Evolutionary conservation across 768 basidiomycete species (phyloP).

Genomic region (Auricularia sp.): DNA sequence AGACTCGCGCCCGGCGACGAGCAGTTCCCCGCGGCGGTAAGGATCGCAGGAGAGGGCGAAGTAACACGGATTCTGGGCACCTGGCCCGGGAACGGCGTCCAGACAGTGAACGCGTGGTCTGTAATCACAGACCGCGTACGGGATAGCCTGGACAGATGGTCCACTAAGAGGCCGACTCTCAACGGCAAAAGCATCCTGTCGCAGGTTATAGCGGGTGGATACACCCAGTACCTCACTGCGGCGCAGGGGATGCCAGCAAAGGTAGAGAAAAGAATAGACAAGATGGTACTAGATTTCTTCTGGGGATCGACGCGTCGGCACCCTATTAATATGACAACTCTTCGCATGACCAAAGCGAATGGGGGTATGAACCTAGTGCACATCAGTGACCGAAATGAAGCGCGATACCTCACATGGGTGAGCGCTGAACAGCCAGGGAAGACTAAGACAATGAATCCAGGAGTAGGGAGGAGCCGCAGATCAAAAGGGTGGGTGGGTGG

Average conservation of each 20-base stretch:
- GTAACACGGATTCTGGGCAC: slow-evolving; percentile 24
- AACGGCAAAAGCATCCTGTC: slow-evolving; percentile 19
- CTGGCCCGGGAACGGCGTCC: slow-evolving; percentile 20
- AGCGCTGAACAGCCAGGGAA: too few relatives aligned
- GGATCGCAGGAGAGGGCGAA: slow-evolving; percentile 22
- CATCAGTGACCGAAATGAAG: neutral
- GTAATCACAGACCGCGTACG: slow-evolving; percentile 20
- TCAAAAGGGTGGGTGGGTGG: too few relatives aligned
- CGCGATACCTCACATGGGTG: neutral
- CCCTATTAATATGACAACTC: neutral
- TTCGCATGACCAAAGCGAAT: neutral
- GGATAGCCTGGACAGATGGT: slow-evolving; percentile 16
- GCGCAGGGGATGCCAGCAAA: slow-evolving; percentile 29
- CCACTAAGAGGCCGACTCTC: slow-evolving; percentile 19
- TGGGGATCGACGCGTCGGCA: slow-evolving; percentile 12
- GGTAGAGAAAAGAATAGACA: slow-evolving; percentile 15
- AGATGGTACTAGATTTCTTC: slow-evolving; percentile 18
- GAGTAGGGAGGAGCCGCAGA: too few relatives aligned
- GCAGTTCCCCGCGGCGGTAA: slow-evolving; percentile 13
- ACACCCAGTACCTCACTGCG: slow-evolving; percentile 26
- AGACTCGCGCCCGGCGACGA: neutral
- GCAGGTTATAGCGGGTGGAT: slow-evolving; percentile 21
- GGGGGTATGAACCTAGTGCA: neutral
- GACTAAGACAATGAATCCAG: too few relatives aligned
- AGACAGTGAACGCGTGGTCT: slow-evolving; percentile 18